Conservation (phyloP, 352 stramenopile genomes). For the Plasmopara viticola region DNA sequence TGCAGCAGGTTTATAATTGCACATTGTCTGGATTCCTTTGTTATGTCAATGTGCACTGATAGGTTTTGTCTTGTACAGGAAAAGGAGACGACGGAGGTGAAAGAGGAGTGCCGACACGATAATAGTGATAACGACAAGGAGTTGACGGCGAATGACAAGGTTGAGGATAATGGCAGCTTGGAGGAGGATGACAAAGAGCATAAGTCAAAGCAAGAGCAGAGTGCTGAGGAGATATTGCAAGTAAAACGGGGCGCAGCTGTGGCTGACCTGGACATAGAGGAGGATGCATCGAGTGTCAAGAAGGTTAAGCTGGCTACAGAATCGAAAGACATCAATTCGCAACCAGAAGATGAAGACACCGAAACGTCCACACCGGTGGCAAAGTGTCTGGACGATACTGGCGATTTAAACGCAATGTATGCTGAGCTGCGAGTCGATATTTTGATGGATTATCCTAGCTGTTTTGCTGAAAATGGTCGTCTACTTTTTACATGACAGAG, state of each 20-base stretch:
- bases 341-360: slow-evolving; percentile 19
- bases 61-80: not conserved
- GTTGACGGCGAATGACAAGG: not conserved
- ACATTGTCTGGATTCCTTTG: not conserved
- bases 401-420: too few species aligned
- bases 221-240: not conserved
- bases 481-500: slow-evolving; percentile 3
- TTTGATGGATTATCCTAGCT: slow-evolving; percentile 1
- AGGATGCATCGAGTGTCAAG: slow-evolving; percentile 4
- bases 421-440: not conserved
- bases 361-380: slow-evolving; percentile 1
- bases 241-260: slow-evolving; percentile 14
- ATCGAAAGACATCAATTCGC: slow-evolving; percentile 1
- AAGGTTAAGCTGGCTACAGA: slow-evolving; percentile 12
- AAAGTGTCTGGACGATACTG: slow-evolving; percentile 2
- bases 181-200: not conserved
- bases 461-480: not conserved
- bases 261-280: slow-evolving; percentile 6
- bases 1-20: slow-evolving; percentile 18
- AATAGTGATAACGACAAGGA: not conserved
- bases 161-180: not conserved
- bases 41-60: not conserved
- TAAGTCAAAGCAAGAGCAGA: slow-evolving; percentile 1
- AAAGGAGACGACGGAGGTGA: not conserved
- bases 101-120: not conserved